Evolutionary conservation across 1,284 basidiomycete genomes (phyloP), one percentile per base, ranked within the genome.

Genomic region (Microbotryum scabiosae): DNA sequence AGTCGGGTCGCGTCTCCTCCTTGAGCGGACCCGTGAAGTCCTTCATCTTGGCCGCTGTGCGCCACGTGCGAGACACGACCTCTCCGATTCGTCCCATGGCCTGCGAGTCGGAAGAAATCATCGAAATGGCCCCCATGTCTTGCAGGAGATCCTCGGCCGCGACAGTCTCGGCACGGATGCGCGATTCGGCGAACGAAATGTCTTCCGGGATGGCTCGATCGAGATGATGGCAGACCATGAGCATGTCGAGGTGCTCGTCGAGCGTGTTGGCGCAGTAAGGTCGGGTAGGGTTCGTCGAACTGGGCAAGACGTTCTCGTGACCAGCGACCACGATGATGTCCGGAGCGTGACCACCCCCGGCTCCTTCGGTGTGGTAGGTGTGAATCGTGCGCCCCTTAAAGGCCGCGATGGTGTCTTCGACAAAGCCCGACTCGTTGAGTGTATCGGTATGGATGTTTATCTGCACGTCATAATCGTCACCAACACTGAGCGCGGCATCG

Each of bases 401-500:
- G 0, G 96, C 93, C 14, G 81, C 83, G 59, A 98, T 87, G 0
- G 96, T 97, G 65, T 81, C 88, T 75, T 94, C 87, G 14, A 93
- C 89, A 72, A 90, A 94, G 8, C 92, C 92, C 68, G 87, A 89
- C 77, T 96, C 91, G 74, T 96, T 96, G 64, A 94, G 76, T 1
- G 94, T 98, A 75, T 98, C 94, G 1, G 92, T 96, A 74, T 99
- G 96, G 59, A 99, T 97, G 74, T 94, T 96, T 64, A 92, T 84
- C 84, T 88, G 62, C 8, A 99, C 89, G 73, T 99, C 96, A 74
- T 89, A 93, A 70, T 90, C 82, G 72, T 98, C 91, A 2, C 82
- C 93, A 20, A 97, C 82, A 60, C 84, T 83, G 64, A 99, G 79
- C 64, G 85, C 86, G 53, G 82, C 85, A 68, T 81, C 79, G 70